Base-by-base conservation (phyloP, 139 green algal genomes). In the Asterochloris erici region DNA sequence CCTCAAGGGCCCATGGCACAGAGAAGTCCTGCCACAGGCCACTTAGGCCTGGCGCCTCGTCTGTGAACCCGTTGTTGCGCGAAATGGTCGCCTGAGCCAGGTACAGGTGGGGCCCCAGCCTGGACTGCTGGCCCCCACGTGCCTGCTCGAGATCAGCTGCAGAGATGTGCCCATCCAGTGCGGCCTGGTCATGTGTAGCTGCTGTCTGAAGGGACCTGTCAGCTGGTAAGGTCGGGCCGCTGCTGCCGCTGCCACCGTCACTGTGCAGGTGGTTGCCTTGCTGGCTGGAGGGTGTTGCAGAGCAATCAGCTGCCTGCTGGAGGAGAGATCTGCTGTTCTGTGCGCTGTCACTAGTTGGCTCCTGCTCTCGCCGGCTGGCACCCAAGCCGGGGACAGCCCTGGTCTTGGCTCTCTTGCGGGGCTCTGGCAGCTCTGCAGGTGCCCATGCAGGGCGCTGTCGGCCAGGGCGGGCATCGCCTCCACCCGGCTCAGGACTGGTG, bases 11-110 rank as follows among this genome's bases (percentile, higher is more conserved):
- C 6, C 80, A 11, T 14, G 91, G 90, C 12, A 80, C 27, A 0
- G 69, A 47, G 9, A 88, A 73, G 63, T 94, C 89, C 0, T 63
- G 24, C 47, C 81, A 77, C 19, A 94, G 85, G 12, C 74, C 21
- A 62, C 77, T 69, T 26, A 94, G 81, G 23, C 24, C 28, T 17
- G n/a, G 17, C 0, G 26, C 28, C 78, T 86, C 69, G n/a, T 29
- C 74, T 68, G 38, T 54, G 38, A 54, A 54, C 38, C 38, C 6
- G 38, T 54, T 54, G 6, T 6, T 54, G 38, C 6, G 38, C 38
- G 38, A 54, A 54, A 62, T 21, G 76, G 29, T 83, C 24, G 62
- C 62, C n/a, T 82, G 38, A 1, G 29, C 27, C 13, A 70, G 63
- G 21, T 82, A 81, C 74, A 84, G 63, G 14, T 73, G n/a, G 17